Percentiles rank a stretch among this genome's conserved stretches.
These are phyloP conservation scores for Cryphonectria japonica DNA, from an alignment of 2,329 filamentous ascomycete genomes.

Conservation along the genomic window DNA sequence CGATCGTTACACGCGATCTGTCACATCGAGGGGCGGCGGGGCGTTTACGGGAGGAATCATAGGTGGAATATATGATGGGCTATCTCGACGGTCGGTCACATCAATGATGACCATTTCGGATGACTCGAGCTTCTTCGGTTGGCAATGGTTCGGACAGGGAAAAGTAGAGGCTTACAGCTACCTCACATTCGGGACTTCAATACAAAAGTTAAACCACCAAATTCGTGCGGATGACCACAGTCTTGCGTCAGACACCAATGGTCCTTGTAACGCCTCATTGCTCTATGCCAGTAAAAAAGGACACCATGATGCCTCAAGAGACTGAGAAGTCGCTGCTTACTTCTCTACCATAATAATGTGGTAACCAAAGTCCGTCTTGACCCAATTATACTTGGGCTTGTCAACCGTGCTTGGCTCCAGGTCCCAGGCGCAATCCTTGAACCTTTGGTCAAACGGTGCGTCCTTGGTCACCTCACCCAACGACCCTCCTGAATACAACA, in stretches of 20 bases:
- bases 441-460: constrained; percentile 61
- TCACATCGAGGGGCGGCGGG: constrained; percentile 36
- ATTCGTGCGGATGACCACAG: constrained; percentile 34
- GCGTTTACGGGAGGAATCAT: constrained; percentile 35
- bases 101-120: constrained; percentile 42
- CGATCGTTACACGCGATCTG: constrained; percentile 30
- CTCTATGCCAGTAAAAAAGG: constrained; percentile 33
- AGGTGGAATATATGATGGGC: constrained; percentile 41
- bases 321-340: constrained; percentile 34
- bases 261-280: neutral
- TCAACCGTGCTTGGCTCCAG: constrained; percentile 68
- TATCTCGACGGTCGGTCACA: constrained; percentile 31
- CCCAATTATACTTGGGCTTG: constrained; percentile 69
- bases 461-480: constrained; percentile 74
- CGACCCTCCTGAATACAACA: constrained; percentile 58
- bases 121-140: constrained; percentile 52
- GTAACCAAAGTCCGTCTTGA: constrained; percentile 76
- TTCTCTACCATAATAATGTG: constrained; percentile 79
- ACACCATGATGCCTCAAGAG: neutral
- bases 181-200: constrained; percentile 39
- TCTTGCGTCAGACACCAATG: constrained; percentile 7
- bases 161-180: constrained; percentile 36
- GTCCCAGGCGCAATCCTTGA: constrained; percentile 73
- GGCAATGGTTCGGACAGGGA: constrained; percentile 48
- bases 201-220: constrained; percentile 39